phyloP scores from a whole-genome alignment of 2,329 filamentous ascomycete species.

The Talaromyces piceae region DNA sequence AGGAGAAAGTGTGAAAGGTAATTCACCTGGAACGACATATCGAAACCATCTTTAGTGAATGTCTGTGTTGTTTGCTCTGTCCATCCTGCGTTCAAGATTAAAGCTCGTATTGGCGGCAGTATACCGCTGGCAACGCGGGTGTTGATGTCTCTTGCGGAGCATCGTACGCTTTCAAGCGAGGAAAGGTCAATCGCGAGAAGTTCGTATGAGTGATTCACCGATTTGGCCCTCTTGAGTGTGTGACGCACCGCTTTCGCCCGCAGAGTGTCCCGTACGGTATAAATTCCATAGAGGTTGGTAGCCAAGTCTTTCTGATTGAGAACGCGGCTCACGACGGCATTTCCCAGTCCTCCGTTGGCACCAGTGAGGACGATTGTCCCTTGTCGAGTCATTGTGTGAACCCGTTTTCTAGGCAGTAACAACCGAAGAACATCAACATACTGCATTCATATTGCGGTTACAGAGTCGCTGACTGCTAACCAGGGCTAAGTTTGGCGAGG shows the following conservation, averaged over 20 bases:
- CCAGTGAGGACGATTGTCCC: conserved; percentile 10
- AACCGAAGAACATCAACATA: no score
- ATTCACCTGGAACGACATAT: conserved; percentile 15
- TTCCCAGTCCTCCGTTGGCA: conserved; percentile 8
- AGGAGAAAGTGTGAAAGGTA: conserved; percentile 18
- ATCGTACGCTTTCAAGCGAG: conserved; percentile 12
- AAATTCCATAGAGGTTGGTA: conserved; percentile 16
- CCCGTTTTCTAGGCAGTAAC: neutral
- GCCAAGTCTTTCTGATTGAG: conserved; percentile 13
- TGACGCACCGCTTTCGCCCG: neutral
- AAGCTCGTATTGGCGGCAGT: conserved; percentile 32
- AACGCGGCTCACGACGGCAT: conserved; percentile 10
- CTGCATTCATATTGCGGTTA: no score
- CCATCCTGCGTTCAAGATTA: conserved; percentile 31
- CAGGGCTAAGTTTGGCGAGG: no score
- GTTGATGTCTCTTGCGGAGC: conserved; percentile 14
- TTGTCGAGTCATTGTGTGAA: neutral
- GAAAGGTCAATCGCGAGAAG: conserved; percentile 13
- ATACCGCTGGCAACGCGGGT: conserved; percentile 18
- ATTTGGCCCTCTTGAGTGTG: neutral
- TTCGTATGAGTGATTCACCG: neutral
- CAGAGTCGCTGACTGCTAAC: no score
- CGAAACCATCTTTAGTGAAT: conserved; percentile 14
- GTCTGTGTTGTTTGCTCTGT: conserved; percentile 16
- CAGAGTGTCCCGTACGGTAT: conserved; percentile 13